phyloP scores from a whole-genome alignment of 2,329 filamentous ascomycete species.

The Xylariaceae sp. region DNA sequence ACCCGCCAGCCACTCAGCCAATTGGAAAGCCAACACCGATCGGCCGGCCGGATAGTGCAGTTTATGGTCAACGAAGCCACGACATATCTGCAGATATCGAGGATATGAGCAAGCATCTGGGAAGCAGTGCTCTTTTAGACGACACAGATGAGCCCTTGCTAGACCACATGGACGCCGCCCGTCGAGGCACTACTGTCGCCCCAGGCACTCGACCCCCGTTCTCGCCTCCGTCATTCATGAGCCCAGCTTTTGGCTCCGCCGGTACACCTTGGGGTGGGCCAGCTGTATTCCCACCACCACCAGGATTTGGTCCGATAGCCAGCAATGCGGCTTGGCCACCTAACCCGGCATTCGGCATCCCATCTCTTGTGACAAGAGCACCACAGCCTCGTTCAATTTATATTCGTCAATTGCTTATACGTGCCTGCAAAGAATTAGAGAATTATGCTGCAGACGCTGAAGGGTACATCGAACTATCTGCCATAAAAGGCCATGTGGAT shows the following conservation, averaged over 20 bases:
- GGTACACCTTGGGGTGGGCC: slow-evolving; percentile 39
- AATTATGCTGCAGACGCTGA: slow-evolving; percentile 45
- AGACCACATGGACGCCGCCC: slow-evolving; percentile 35
- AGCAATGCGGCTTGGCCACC: slow-evolving; percentile 37
- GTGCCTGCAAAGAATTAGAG: slow-evolving; percentile 65
- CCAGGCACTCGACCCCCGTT: slow-evolving; percentile 48
- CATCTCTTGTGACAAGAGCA: slow-evolving; percentile 37
- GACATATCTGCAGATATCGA: slow-evolving; percentile 57
- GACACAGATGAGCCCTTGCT: slow-evolving; percentile 60
- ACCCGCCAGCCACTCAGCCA: slow-evolving; percentile 52
- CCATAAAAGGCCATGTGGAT: slow-evolving; percentile 63
- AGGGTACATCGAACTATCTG: slow-evolving; percentile 66
- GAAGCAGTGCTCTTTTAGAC: slow-evolving; percentile 82
- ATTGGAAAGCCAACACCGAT: slow-evolving; percentile 84
- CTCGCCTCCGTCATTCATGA: slow-evolving; percentile 40
- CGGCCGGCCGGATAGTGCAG: slow-evolving; percentile 74
- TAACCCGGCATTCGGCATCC: slow-evolving; percentile 31
- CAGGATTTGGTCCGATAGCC: slow-evolving; percentile 44
- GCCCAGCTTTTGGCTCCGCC: slow-evolving; percentile 37
- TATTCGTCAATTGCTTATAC: slow-evolving; percentile 70
- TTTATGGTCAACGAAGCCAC: slow-evolving; percentile 45
- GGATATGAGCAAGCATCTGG: slow-evolving; percentile 72
- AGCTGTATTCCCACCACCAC: slow-evolving; percentile 41
- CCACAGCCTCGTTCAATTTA: slow-evolving; percentile 62
- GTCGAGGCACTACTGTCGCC: slow-evolving; percentile 46